Base-by-base conservation (phyloP, 2,329 filamentous ascomycete species). In the Pseudomassariella vexata region DNA sequence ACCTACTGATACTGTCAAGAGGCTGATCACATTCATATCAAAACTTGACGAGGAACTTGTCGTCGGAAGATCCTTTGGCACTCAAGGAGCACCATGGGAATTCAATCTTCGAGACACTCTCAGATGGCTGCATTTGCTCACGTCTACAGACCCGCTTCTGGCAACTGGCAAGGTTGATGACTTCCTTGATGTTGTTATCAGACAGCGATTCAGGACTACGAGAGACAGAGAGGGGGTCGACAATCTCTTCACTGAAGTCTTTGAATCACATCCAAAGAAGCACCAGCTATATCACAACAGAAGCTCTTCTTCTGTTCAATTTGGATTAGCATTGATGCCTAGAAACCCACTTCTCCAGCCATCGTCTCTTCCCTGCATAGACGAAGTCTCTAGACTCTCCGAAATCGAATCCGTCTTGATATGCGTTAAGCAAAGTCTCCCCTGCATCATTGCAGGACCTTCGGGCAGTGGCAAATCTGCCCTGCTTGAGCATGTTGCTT, bases 51-150 rank as follows among this genome's bases (percentile, higher is more conserved):
- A 76, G 19, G 75, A 83, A 21, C 76, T 94, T 17, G 68, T 79
- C 5, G 66, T 71, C 18, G 62, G 70, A 31, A 70, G 67, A 39
- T 57, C 64, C 1, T 81, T 82, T 44, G 78, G 76, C 3, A 62
- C 66, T 1, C 73, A 78, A 43, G 78, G 78, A 10, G 85, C 82
- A 6, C 92, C 94, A 2, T 98, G 88, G 92, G 92, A 95, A 52
- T 92, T 95, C 55, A 98, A 95, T 49, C 64, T 98, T 42, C 82
- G 88, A 56, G 90, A 96, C 56, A 85, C 87, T 3, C 75, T 92
- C 34, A 76, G 90, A 39, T 96, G 90, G 90, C 63, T 95, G 28
- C 76, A 84, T 44, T 61, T 96, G 10, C 65, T 85, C 19, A 71
- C 73, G 9, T 74, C 74, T 1, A 53, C 68, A 1, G 68, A 80